Evolutionary conservation across 78 protist genomes (phyloP).

Genomic region (Dictyostelium brefeldianum): DNA sequence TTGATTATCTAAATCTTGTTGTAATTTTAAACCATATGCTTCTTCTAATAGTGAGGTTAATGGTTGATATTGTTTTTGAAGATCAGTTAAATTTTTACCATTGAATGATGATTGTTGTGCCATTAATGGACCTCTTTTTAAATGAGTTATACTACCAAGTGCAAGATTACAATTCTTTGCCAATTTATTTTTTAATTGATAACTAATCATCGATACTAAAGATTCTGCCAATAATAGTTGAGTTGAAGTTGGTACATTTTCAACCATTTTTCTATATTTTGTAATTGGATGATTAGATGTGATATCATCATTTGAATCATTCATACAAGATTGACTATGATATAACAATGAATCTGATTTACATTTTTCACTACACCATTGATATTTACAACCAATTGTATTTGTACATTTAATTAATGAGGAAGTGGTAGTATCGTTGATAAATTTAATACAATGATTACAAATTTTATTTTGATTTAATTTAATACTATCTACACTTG

Average conservation of each 20-base stretch:
- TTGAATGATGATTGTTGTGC: conserved; percentile 44
- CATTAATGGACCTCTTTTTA: conserved; percentile 56
- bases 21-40: conserved; percentile 22
- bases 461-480: background rate
- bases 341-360: background rate
- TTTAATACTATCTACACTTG: background rate
- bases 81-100: conserved; percentile 39
- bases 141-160: conserved; percentile 45
- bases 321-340: conserved; percentile 33
- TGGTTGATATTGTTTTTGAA: conserved; percentile 63
- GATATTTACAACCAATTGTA: background rate
- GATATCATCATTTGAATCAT: background rate
- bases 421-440: background rate
- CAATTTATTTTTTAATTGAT: conserved; percentile 10
- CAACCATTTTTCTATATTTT: conserved; percentile 44
- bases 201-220: conserved; percentile 39
- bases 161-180: conserved; percentile 69
- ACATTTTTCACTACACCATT: conserved; percentile 53
- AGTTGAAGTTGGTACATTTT: conserved; percentile 23
- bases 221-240: conserved; percentile 34
- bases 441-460: conserved; percentile 52
- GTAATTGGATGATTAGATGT: background rate
- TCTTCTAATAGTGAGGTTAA: conserved; percentile 15
- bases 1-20: conserved; percentile 25
- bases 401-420: background rate